Base-by-base conservation (phyloP, 139 green algal species). In the Chlorella sorokiniana region DNA sequence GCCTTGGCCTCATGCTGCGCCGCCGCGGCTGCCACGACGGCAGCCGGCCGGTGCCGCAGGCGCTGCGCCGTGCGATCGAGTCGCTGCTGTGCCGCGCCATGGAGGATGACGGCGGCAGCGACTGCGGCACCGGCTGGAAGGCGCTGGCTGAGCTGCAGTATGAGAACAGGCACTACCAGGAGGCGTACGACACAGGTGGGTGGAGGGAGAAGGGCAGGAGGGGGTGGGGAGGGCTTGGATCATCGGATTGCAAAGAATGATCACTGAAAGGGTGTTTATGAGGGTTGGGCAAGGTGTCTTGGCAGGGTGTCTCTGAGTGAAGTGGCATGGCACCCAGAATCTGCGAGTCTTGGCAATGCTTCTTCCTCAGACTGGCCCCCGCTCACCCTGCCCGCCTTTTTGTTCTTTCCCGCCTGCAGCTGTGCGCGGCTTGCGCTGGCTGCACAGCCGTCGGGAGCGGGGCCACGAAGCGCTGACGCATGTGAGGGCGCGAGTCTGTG, bases 101-200 rank as follows among this genome's bases (percentile, higher is more conserved):
- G 64, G 61, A 76, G 52, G 84, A 85, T 65, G 76, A 79, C 27
- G 29, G 29, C n/a, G 8, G 56, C 37, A 52, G 27, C 37, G 81
- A 86, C 81, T 85, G 81, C 67, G 89, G 85, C 5, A 83, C 89
- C 10, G 89, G 87, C 29, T 92, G 83, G 79, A 90, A 91, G 65
- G 89, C 85, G 23, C 68, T 92, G 67, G 85, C 89, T 31, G 89
- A 92, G 80, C 85, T 92, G 78, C 85, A 91, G 64, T 92, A 92
- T 81, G 86, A 92, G 73, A 89, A 90, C 81, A 64, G 85, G 44
- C 40, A 85, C 31, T 90, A 86, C 62, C n/a, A 72, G 20, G 48
- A 83, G 31, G 83, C 88, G 11, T 63, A 78, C 40, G 78, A 85
- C 44, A 83, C 87, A 63, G 81, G 81, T 41, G 51, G n/a, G 35